Base-by-base conservation (phyloP, 2,329 filamentous ascomycete genomes). In the Cladorrhinum sp. region DNA sequence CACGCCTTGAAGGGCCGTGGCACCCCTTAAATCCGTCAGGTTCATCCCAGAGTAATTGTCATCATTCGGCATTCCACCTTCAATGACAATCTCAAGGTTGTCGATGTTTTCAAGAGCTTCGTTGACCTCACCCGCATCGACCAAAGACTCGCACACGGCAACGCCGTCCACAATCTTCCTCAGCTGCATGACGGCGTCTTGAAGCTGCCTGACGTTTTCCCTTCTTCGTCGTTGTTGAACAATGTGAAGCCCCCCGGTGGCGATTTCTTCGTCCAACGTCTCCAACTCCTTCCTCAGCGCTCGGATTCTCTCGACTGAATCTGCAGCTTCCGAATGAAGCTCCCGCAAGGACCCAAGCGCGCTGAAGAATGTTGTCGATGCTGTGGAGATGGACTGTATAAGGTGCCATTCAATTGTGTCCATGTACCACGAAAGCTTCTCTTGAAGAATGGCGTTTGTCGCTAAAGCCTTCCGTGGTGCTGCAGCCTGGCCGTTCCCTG, bases 401-500 rank as follows among this genome's bases (percentile, higher is more conserved):
- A 99, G 80, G 73, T 99, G 95, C 58, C 99, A 92, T 73, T 99
- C 95, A 21, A 99, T 92, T 0, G 95, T 99, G 73, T 99, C 95
- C 92, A 99, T 96, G 74, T 99, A 99, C 95, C 95, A 99, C 0
- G 95, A 98, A 12, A 99, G 80, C 75, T 99, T 99, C 75, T 99
- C 95, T 73, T 99, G 95, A 36, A 99, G 75, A 61, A 99, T 99
- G 0, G 95, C 95, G 75, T 99, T 99, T 0, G 93, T 97, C 7
- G 94, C 94, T 26, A 99, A 80, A 1, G 91, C 90, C 73, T 97
- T 98, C 62, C 94, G 85, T 8, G 90, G 87, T 10, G 82, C 82
- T 21, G 82, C 76, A 0, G 82, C 76, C 55, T 78, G 79, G 4
- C 85, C 86, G 72, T 87, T 90, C 2, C 79, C 74, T 3, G 75